These are phyloP conservation scores for Staphylotrichum tortipilum DNA, from an alignment of 495 filamentous ascomycete genomes.

Conservation along the genomic window DNA sequence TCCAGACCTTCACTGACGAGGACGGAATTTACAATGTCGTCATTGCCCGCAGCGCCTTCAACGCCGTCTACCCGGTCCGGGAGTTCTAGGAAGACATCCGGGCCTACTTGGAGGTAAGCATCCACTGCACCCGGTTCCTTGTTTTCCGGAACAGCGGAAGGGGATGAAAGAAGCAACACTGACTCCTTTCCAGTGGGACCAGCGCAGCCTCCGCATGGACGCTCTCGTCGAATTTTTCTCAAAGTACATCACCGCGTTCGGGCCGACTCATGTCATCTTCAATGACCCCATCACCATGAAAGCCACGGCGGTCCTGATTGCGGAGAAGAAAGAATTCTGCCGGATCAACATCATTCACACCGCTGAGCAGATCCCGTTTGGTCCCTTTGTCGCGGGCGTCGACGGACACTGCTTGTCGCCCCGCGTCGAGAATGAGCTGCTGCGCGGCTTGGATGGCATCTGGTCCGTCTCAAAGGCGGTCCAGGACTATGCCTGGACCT, in stretches of 20 bases:
- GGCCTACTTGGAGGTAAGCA: conserved; percentile 21
- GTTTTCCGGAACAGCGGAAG: neutral
- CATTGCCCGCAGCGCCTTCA: conserved; percentile 13
- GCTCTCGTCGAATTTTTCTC: conserved; percentile 12
- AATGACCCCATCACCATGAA: conserved; percentile 29
- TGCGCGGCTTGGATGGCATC: conserved; percentile 22
- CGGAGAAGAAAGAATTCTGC: conserved; percentile 13
- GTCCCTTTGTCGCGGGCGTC: conserved; percentile 18
- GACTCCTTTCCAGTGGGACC: neutral
- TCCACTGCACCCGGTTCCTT: neutral
- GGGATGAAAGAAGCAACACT: neutral
- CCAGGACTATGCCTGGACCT: conserved; percentile 17
- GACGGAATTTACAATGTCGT: conserved; percentile 18
- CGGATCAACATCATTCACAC: conserved; percentile 24
- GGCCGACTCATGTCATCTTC: conserved; percentile 26
- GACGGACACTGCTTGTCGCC: conserved; percentile 22
- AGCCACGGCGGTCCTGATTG: conserved; percentile 8
- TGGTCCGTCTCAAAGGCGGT: conserved; percentile 25
- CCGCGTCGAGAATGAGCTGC: conserved; percentile 13
- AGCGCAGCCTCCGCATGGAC: conserved; percentile 9
- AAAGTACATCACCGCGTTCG: conserved; percentile 12
- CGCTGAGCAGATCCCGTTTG: conserved; percentile 27
- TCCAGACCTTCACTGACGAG: conserved; percentile 23
- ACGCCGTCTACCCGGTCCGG: conserved; percentile 13
- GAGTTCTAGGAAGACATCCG: conserved; percentile 20